phyloP scores from a whole-genome alignment of 345 rosid genomes.

The Bruguiera sexangula region DNA sequence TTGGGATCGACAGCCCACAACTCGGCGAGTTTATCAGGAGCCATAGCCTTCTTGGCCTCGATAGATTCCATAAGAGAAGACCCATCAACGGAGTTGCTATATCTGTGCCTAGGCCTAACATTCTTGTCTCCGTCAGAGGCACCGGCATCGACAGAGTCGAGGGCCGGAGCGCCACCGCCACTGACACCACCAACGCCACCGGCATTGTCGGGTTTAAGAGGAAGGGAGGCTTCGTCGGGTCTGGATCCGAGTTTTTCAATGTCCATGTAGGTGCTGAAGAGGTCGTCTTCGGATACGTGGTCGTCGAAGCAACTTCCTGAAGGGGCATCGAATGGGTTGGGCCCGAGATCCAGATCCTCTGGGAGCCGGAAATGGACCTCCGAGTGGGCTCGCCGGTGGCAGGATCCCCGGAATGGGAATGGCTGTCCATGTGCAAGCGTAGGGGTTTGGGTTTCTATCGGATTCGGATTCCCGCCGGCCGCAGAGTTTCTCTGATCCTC shows the following conservation, averaged over 20 bases:
- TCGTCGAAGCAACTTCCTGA: constrained; percentile 20
- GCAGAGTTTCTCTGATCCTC: constrained; percentile 31
- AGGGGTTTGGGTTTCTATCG: constrained; percentile 10
- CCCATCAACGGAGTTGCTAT: constrained; percentile 83
- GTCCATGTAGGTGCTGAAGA: constrained; percentile 28
- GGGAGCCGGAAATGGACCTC: constrained; percentile 25
- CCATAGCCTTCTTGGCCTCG: constrained; percentile 96
- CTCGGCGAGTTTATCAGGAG: constrained; percentile 85
- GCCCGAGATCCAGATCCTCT: constrained; percentile 24
- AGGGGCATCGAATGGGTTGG: constrained; percentile 10
- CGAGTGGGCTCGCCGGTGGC: constrained; percentile 27
- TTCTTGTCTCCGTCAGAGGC: background rate
- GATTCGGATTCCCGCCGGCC: background rate
- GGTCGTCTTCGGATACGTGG: constrained; percentile 25
- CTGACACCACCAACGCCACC: background rate
- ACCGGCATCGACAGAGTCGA: background rate
- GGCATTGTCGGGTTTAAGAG: constrained; percentile 34
- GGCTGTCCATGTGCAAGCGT: constrained; percentile 11
- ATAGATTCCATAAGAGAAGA: constrained; percentile 49
- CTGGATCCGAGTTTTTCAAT: constrained; percentile 48
- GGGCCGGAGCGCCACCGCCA: constrained; percentile 2
- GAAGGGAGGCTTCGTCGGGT: constrained; percentile 18
- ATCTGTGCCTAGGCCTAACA: constrained; percentile 60
- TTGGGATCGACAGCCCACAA: constrained; percentile 82
- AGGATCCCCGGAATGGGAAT: constrained; percentile 24